Evolutionary conservation across 2,329 filamentous ascomycete genomes (phyloP).

Genomic region (Volutella citrinella): DNA sequence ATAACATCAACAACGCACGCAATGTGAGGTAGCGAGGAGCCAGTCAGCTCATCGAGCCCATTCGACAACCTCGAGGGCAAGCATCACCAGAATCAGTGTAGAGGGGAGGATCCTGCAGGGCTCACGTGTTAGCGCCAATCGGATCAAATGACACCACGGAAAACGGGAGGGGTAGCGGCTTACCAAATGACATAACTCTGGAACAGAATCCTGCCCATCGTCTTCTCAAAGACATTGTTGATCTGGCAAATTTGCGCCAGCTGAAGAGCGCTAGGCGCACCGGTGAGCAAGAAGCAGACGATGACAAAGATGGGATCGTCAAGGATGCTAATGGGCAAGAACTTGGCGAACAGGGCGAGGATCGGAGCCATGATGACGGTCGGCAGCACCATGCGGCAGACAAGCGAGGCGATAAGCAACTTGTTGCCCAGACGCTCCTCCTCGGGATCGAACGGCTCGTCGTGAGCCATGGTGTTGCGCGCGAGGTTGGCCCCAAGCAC

Average conservation of each 20-base stretch:
- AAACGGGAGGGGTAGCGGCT: slow-evolving; percentile 35
- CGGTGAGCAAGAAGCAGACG: slow-evolving; percentile 93
- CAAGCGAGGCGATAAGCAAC: slow-evolving; percentile 78
- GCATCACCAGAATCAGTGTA: slow-evolving; percentile 85
- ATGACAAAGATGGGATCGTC: slow-evolving; percentile 98
- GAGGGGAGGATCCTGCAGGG: slow-evolving; percentile 83
- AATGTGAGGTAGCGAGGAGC: too few species aligned
- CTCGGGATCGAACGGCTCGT: slow-evolving; percentile 63
- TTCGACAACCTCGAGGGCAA: slow-evolving; percentile 86
- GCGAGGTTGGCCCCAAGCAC: slow-evolving; percentile 94
- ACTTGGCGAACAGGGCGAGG: slow-evolving; percentile 83
- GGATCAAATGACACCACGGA: slow-evolving; percentile 6
- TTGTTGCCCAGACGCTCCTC: slow-evolving; percentile 68
- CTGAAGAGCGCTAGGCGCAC: slow-evolving; percentile 89
- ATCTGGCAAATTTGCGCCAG: slow-evolving; percentile 98
- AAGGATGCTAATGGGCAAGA: slow-evolving; percentile 85
- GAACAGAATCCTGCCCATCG: slow-evolving; percentile 90
- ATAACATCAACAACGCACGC: too few species aligned
- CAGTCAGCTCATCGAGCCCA: slow-evolving; percentile 71
- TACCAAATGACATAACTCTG: slow-evolving; percentile 87
- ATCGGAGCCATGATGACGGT: slow-evolving; percentile 90
- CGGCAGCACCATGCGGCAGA: slow-evolving; percentile 90
- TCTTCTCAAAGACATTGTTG: slow-evolving; percentile 91
- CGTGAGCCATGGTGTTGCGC: slow-evolving; percentile 77
- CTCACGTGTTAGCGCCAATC: slow-evolving; percentile 25